These are phyloP conservation scores for Pestalotiopsis sp. DNA, from an alignment of 2,329 filamentous ascomycete genomes.

Conservation along the genomic window DNA sequence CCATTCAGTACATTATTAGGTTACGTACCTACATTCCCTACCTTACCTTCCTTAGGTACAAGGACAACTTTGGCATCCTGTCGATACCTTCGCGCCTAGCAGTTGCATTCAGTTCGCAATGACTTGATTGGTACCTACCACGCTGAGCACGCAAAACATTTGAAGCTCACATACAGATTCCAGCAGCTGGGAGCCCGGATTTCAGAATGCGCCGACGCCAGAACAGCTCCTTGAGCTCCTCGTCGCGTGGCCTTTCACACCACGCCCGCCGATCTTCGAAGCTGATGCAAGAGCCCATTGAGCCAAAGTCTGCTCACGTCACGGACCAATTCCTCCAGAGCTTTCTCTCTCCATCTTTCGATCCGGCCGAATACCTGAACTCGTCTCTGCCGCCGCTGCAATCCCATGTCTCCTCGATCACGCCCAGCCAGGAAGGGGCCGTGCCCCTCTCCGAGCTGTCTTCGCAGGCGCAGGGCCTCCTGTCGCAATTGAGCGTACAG, in stretches of 20 bases:
- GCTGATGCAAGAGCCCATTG: constrained; percentile 31
- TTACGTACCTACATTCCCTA: too few relatives aligned
- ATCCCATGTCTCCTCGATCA: constrained; percentile 33
- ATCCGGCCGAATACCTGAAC: constrained; percentile 86
- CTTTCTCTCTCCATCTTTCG: constrained; percentile 77
- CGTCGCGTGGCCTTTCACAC: constrained; percentile 37
- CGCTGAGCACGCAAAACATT: background rate
- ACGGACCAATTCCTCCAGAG: constrained; percentile 72
- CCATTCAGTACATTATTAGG: too few relatives aligned
- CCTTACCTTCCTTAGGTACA: too few relatives aligned
- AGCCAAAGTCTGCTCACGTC: constrained; percentile 62
- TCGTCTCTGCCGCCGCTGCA: constrained; percentile 70
- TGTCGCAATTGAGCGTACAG: constrained; percentile 86
- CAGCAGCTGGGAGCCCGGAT: constrained; percentile 36
- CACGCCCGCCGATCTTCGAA: constrained; percentile 42
- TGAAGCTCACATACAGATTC: constrained; percentile 22
- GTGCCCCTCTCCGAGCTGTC: constrained; percentile 76
- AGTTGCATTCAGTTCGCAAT: too few relatives aligned
- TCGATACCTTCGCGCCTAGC: too few relatives aligned
- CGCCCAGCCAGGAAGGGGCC: constrained; percentile 34
- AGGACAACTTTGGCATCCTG: too few relatives aligned
- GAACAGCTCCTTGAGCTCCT: constrained; percentile 41
- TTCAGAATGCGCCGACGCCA: constrained; percentile 43
- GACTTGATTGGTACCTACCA: background rate
- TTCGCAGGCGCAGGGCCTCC: constrained; percentile 77